Evolutionary conservation across 148 eudicot genomes (phyloP).

Genomic region (Amaranthus cruentus): DNA sequence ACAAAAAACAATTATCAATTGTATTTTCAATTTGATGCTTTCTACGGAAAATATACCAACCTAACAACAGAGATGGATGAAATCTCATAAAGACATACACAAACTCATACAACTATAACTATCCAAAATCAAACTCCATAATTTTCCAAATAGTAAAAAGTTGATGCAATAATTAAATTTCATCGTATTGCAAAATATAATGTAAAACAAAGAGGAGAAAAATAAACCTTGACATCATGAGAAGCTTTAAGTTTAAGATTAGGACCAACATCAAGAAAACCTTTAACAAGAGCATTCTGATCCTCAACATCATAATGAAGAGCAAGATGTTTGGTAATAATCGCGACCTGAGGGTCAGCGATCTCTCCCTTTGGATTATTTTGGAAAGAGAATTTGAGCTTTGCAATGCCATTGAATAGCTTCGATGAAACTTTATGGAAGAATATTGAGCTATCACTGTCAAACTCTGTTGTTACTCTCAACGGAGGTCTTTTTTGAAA

Average conservation of each 20-base stretch:
- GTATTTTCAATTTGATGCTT: too few species aligned
- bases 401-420: constrained; percentile 61
- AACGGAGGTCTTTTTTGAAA: constrained; percentile 51
- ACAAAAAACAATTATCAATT: not conserved
- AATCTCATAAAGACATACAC: not conserved
- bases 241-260: constrained; percentile 38
- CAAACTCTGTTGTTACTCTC: constrained; percentile 71
- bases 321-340: constrained; percentile 54
- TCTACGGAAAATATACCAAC: not conserved
- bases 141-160: not conserved
- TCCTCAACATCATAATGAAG: constrained; percentile 67
- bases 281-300: constrained; percentile 54
- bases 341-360: constrained; percentile 51
- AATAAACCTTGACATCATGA: constrained; percentile 54
- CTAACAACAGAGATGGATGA: not conserved
- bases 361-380: constrained; percentile 54
- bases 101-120: not conserved
- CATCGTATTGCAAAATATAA: not conserved
- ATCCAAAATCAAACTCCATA: not conserved
- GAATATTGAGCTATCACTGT: constrained; percentile 63
- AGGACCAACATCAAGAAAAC: constrained; percentile 48
- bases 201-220: not conserved
- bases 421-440: constrained; percentile 70
- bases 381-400: constrained; percentile 64
- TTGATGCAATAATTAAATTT: not conserved